Conservation (phyloP, 2,329 filamentous ascomycete genomes). For the Alternaria dauci region DNA sequence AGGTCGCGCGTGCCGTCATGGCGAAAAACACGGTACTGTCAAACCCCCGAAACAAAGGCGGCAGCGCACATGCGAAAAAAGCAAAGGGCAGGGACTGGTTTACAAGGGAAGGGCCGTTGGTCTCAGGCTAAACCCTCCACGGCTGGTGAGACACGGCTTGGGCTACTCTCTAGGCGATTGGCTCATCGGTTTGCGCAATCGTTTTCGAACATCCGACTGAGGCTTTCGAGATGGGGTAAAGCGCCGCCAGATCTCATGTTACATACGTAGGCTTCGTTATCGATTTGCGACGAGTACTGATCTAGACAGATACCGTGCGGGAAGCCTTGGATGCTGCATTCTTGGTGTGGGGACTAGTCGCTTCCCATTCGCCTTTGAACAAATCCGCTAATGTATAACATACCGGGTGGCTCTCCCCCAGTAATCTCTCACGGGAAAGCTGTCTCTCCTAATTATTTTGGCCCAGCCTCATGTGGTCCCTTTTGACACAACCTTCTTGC, state of each 20-base stretch:
- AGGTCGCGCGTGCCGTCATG: neutral
- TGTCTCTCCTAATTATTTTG: conserved; percentile 25
- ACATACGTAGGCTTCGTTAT: conserved; percentile 20
- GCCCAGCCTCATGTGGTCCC: conserved; percentile 25
- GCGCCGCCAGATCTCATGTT: conserved; percentile 20
- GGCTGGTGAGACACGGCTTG: conserved; percentile 20
- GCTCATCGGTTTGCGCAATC: conserved; percentile 21
- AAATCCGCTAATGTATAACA: conserved; percentile 28
- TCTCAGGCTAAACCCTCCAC: conserved; percentile 16
- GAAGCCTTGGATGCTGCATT: conserved; percentile 19
- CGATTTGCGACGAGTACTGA: conserved; percentile 20
- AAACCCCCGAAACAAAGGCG: conserved; percentile 8
- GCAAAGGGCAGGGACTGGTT: conserved; percentile 9
- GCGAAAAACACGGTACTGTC: conserved; percentile 2
- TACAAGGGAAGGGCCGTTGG: conserved; percentile 20
- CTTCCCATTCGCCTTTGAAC: conserved; percentile 20
- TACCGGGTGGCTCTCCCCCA: conserved; percentile 25
- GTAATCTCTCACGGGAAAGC: conserved; percentile 25
- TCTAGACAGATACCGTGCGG: conserved; percentile 19
- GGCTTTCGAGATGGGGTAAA: conserved; percentile 22
- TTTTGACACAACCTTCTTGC: conserved; percentile 26
- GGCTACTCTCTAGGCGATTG: conserved; percentile 14
- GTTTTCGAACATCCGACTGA: conserved; percentile 18
- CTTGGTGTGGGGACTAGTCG: conserved; percentile 23
- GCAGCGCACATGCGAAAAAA: conserved; percentile 8